Percentiles rank a stretch among this genome's conserved stretches.
These are phyloP conservation scores for Heliosperma pusillum DNA, from an alignment of 148 eudicot species.

Conservation along the genomic window DNA sequence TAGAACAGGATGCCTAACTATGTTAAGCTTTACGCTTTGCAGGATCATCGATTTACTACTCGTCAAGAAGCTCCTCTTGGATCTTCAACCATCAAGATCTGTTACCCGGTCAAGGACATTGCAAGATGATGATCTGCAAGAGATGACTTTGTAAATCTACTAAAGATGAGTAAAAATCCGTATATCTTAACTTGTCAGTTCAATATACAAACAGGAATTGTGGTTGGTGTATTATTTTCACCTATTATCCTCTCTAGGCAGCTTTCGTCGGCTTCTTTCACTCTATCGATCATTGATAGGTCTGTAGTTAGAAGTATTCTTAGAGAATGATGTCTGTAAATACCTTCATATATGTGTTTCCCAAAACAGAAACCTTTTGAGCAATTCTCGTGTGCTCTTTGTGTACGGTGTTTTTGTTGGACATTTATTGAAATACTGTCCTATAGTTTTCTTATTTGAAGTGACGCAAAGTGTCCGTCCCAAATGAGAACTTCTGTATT, in stretches of 20 bases:
- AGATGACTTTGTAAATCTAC: background rate
- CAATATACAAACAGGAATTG: background rate
- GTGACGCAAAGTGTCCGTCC: too few relatives aligned
- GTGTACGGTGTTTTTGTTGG: too few relatives aligned
- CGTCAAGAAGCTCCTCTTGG: conserved; percentile 42
- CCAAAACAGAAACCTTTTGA: background rate
- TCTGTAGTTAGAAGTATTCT: conserved; percentile 10
- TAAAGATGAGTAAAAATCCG: too few relatives aligned
- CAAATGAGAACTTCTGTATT: too few relatives aligned
- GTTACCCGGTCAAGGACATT: conserved; percentile 16
- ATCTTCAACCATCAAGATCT: conserved; percentile 22
- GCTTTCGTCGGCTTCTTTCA: too few relatives aligned
- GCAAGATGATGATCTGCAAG: conserved; percentile 20
- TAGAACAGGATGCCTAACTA: background rate
- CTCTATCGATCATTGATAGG: background rate
- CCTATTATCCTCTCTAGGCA: too few relatives aligned
- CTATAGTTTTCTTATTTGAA: too few relatives aligned
- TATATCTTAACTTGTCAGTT: background rate
- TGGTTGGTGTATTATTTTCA: background rate
- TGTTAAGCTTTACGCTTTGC: conserved; percentile 6
- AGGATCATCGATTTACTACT: conserved; percentile 43
- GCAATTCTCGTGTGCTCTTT: background rate
- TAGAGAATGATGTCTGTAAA: conserved; percentile 9
- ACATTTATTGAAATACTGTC: too few relatives aligned
- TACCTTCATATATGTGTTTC: conserved; percentile 14